Percentiles rank a stretch among this genome's conserved stretches.
Evolutionary conservation across 176 grass and related monocot species (phyloP).

Genomic region (Triticum timopheevii): DNA sequence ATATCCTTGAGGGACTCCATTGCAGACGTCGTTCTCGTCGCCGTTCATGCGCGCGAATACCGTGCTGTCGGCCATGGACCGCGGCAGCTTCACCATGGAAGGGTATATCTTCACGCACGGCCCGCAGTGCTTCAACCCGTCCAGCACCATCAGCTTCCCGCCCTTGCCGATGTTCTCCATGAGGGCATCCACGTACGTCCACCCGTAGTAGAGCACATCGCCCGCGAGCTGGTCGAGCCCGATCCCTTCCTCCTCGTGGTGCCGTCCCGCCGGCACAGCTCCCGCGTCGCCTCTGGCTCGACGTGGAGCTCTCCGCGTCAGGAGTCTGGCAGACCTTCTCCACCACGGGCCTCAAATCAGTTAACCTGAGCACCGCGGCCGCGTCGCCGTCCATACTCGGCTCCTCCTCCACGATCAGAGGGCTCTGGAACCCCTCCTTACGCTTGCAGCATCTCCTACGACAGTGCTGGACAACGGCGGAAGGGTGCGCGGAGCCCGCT

Average conservation of each 20-base stretch:
- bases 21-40: conserved; percentile 90
- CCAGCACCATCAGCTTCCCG: conserved; percentile 86
- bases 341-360: conserved; percentile 51
- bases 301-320: conserved; percentile 46
- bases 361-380: conserved; percentile 2
- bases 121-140: conserved; percentile 89
- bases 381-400: background rate
- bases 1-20: conserved; percentile 77
- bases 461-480: conserved; percentile 15
- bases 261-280: no score
- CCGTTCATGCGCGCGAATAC: conserved; percentile 94
- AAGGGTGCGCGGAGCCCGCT: conserved; percentile 36
- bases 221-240: no score
- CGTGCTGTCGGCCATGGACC: conserved; percentile 26
- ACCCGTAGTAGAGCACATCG: no score
- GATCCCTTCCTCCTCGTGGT: no score
- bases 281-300: conserved; percentile 9
- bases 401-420: conserved; percentile 35
- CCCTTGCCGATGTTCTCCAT: conserved; percentile 36
- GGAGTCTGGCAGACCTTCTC: conserved; percentile 45
- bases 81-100: conserved; percentile 64
- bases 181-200: no score
- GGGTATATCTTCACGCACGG: conserved; percentile 96
- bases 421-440: conserved; percentile 46
- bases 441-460: conserved; percentile 47